A percentile compares a stretch with the other conserved stretches of the same genome.
These are phyloP conservation scores for Euryodendron excelsum DNA, from an alignment of 148 eudicot genomes.

Conservation along the genomic window DNA sequence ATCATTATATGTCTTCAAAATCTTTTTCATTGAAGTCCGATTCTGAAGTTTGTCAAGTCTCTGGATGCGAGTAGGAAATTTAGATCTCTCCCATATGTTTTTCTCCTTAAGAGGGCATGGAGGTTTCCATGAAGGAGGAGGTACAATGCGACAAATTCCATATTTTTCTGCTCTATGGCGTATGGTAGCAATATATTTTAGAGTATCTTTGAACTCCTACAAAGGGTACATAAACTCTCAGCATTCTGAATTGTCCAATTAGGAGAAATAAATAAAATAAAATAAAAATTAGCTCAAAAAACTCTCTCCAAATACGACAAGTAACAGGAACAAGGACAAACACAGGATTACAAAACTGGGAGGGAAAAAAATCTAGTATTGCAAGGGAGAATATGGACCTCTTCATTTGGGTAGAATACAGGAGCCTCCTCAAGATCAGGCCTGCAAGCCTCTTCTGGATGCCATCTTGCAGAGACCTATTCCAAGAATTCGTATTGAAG, in stretches of 20 bases:
- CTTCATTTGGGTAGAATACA: slow-evolving; percentile 87
- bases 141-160: slow-evolving; percentile 95
- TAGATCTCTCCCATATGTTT: slow-evolving; percentile 69
- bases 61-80: slow-evolving; percentile 77
- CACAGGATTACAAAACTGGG: neutral
- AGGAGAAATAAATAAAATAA: too few species aligned
- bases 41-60: slow-evolving; percentile 93
- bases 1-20: slow-evolving; percentile 36
- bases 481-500: slow-evolving; percentile 9
- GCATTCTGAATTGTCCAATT: slow-evolving; percentile 12
- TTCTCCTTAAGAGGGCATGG: slow-evolving; percentile 72
- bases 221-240: slow-evolving; percentile 14
- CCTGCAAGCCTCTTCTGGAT: slow-evolving; percentile 69
- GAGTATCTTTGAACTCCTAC: slow-evolving; percentile 86
- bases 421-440: slow-evolving; percentile 88
- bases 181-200: slow-evolving; percentile 69
- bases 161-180: slow-evolving; percentile 72
- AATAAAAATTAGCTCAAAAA: too few species aligned
- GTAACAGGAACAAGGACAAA: neutral
- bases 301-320: neutral
- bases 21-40: slow-evolving; percentile 58
- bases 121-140: slow-evolving; percentile 93
- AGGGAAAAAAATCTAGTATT: neutral
- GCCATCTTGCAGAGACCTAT: slow-evolving; percentile 94
- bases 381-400: slow-evolving; percentile 40